Conservation (phyloP, 78 protist genomes). For the Protostelium mycophagum region DNA sequence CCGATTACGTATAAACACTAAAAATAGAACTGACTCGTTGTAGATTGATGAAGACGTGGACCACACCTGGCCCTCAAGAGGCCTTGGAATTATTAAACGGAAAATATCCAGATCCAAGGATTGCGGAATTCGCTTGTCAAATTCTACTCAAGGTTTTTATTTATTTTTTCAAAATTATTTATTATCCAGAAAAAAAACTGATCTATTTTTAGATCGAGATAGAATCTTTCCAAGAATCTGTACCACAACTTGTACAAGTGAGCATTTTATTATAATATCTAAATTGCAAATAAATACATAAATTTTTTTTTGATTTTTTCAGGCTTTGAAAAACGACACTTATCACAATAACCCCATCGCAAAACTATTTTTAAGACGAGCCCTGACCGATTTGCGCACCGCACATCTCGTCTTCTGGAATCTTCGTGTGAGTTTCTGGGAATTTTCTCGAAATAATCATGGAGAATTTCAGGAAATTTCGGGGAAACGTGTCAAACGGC, state of each 20-base stretch:
- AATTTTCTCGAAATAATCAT: too few relatives aligned
- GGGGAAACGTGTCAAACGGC: too few relatives aligned
- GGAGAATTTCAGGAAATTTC: too few relatives aligned
- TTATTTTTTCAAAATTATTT: constrained; percentile 25
- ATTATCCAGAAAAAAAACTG: constrained; percentile 41
- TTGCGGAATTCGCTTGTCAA: not conserved
- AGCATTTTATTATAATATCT: too few relatives aligned
- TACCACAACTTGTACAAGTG: constrained; percentile 82
- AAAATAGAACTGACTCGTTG: too few relatives aligned
- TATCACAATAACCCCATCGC: constrained; percentile 79
- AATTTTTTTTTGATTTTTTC: not conserved
- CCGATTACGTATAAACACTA: too few relatives aligned
- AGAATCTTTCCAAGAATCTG: not conserved
- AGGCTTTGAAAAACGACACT: constrained; percentile 77
- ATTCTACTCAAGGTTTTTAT: constrained; percentile 41
- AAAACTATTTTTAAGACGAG: constrained; percentile 70
- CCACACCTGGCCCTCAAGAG: constrained; percentile 3
- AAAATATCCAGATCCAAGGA: constrained; percentile 58
- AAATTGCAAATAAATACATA: not conserved
- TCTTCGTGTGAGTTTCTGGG: constrained; percentile 26
- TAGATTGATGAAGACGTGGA: not conserved
- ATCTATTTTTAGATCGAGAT: constrained; percentile 5
- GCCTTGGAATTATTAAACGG: constrained; percentile 68
- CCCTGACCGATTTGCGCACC: constrained; percentile 46
- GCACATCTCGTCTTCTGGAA: constrained; percentile 53